A percentile compares a stretch with the other conserved stretches of the same genome.
Evolutionary conservation across 1,284 basidiomycete species (phyloP).

Genomic region (Singerocomus rubriflavus): DNA sequence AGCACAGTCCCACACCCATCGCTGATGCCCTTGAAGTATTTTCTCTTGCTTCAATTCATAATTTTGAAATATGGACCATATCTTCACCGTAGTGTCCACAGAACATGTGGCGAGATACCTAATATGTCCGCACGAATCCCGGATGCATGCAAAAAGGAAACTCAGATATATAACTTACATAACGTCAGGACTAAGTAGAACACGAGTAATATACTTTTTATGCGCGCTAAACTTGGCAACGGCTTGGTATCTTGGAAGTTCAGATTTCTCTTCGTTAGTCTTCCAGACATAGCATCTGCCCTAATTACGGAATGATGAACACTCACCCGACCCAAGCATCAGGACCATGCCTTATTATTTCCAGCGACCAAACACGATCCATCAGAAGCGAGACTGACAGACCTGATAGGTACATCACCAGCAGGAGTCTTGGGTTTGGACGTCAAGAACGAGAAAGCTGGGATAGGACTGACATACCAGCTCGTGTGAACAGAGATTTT

Average conservation of each 20-base stretch:
- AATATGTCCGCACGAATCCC: slow-evolving; percentile 14
- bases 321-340: slow-evolving; percentile 10
- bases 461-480: slow-evolving; percentile 55
- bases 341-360: slow-evolving; percentile 79
- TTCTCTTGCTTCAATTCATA: slow-evolving; percentile 93
- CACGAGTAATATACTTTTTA: slow-evolving; percentile 90
- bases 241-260: slow-evolving; percentile 82
- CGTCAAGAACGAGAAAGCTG: slow-evolving; percentile 9
- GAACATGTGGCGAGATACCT: slow-evolving; percentile 98
- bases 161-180: slow-evolving; percentile 52
- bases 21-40: slow-evolving; percentile 88
- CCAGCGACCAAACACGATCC: slow-evolving; percentile 96
- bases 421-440: slow-evolving; percentile 73
- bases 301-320: slow-evolving; percentile 41
- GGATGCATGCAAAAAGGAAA: slow-evolving; percentile 5
- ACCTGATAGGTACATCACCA: slow-evolving; percentile 94
- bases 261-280: slow-evolving; percentile 81
- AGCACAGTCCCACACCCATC: slow-evolving; percentile 99
- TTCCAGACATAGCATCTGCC: slow-evolving; percentile 97
- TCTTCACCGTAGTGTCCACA: slow-evolving; percentile 96
- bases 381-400: slow-evolving; percentile 92
- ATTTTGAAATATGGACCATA: slow-evolving; percentile 89
- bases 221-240: slow-evolving; percentile 96
- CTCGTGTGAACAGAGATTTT: slow-evolving; percentile 97
- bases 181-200: slow-evolving; percentile 90